Base-by-base conservation (phyloP, 1,139 yeast genomes). In the Pichia sp. region DNA sequence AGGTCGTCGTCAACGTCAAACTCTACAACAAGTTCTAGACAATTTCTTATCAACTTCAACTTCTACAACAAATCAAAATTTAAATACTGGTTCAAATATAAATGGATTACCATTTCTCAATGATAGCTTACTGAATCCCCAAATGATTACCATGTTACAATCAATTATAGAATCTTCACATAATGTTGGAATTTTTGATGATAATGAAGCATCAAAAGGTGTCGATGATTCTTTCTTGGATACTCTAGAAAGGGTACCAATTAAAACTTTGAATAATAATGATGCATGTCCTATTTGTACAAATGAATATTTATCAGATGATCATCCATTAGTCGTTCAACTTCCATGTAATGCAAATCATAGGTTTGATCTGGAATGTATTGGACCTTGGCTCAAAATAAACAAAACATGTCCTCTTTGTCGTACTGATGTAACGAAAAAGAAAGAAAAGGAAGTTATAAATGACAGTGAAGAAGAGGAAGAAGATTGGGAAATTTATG, bases 341-440 rank as follows among this genome's bases (percentile, higher is more conserved):
- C 67, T 89, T 28, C 95, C 96, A 0, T 91, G 96, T 57, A 71
- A 72, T 36, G 58, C 65, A 4, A 73, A 69, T 36, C 97, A 89
- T 60, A 70, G 71, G 31, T 89, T 84, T 61, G 97, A 89, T 57
- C 66, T 88, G 51, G 96, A 89, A 52, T 89, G 97, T 59, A 78
- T 89, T 32, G 83, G 83, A 0, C 93, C 95, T 0, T 89, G 97
- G 97, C 66, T 89, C 39, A 76, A 77, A 49, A 67, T 79, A 45
- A 82, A 84, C 54, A 69, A 80, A 2, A 86, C 95, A 0, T 89
- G 97, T 57, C 97, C 97, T 0, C 63, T 89, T 56, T 89, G 97
- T 58, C 68, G 97, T 49, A 77, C 74, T 47, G 81, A 86, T 53
- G 75, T 89, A 21, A 60, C 72, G 36, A 21, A 35, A 9, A 41